A percentile compares a stretch with the other conserved stretches of the same genome.
These are phyloP conservation scores for Talaromyces trachyspermus DNA, from an alignment of 495 filamentous ascomycete species.

Conservation along the genomic window DNA sequence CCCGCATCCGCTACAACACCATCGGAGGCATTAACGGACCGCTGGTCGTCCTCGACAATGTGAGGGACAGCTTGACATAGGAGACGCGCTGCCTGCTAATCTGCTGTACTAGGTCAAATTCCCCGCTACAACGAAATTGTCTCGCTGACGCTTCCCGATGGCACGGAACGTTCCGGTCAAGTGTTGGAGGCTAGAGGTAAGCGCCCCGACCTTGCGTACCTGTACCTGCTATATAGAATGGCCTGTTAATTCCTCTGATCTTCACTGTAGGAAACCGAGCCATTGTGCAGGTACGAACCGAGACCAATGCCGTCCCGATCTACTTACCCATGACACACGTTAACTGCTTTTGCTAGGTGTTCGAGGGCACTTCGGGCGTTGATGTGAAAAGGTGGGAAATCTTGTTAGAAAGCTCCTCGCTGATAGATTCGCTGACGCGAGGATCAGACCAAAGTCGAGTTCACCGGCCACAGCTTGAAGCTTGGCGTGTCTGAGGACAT, in stretches of 20 bases:
- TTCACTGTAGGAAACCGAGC: slow-evolving; percentile 67
- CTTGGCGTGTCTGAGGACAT: slow-evolving; percentile 99
- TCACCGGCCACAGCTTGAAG: slow-evolving; percentile 94
- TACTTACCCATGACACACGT: slow-evolving; percentile 15
- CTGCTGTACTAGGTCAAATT: slow-evolving; percentile 71
- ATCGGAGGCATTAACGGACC: slow-evolving; percentile 97
- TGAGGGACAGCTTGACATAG: slow-evolving; percentile 31
- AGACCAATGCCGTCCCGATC: slow-evolving; percentile 2
- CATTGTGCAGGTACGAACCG: slow-evolving; percentile 69
- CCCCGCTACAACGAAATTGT: slow-evolving; percentile 98
- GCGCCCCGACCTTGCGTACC: no score
- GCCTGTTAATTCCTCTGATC: neutral
- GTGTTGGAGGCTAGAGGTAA: slow-evolving; percentile 94
- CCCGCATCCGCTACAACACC: slow-evolving; percentile 93
- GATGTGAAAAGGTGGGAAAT: slow-evolving; percentile 78
- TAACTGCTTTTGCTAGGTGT: slow-evolving; percentile 56
- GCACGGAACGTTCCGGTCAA: slow-evolving; percentile 86
- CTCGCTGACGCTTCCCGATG: slow-evolving; percentile 89
- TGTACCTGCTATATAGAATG: neutral
- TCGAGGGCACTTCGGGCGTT: slow-evolving; percentile 93
- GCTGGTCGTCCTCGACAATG: slow-evolving; percentile 93
- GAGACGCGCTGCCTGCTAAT: neutral
- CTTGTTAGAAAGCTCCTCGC: neutral
- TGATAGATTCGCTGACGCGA: no score
- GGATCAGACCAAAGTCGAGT: slow-evolving; percentile 97